Evolutionary conservation across 2,329 filamentous ascomycete species (phyloP).

Genomic region (Hypoxylon sp.): DNA sequence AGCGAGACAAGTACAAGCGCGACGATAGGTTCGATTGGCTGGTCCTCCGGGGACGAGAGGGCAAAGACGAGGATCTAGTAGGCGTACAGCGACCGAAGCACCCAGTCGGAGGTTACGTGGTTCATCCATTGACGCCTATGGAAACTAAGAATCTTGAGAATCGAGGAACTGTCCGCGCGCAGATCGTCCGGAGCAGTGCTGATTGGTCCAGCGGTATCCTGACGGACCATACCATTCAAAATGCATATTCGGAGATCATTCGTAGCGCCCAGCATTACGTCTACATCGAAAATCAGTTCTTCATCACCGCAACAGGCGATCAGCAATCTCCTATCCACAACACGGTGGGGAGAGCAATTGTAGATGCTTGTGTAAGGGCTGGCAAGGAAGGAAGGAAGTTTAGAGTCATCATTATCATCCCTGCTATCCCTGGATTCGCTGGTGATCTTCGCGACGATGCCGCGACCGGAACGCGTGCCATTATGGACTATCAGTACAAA

Average conservation of each 20-base stretch:
- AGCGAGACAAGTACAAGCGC: conserved; percentile 97
- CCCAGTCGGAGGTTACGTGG: conserved; percentile 88
- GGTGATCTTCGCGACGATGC: conserved; percentile 88
- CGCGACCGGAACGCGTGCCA: conserved; percentile 88
- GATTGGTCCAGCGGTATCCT: conserved; percentile 96
- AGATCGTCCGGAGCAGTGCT: conserved; percentile 88
- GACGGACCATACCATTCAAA: conserved; percentile 87
- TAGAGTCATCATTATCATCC: conserved; percentile 89
- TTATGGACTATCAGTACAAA: conserved; percentile 99
- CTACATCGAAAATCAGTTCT: conserved; percentile 99
- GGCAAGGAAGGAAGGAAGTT: conserved; percentile 89
- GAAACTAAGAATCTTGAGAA: conserved; percentile 74
- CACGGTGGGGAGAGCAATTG: conserved; percentile 87
- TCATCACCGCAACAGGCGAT: conserved; percentile 95
- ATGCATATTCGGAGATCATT: conserved; percentile 88
- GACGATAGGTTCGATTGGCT: conserved; percentile 89
- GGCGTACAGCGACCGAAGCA: conserved; percentile 91
- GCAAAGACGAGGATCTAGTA: conserved; percentile 85
- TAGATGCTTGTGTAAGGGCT: conserved; percentile 88
- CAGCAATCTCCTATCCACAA: conserved; percentile 89
- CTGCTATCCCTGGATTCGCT: conserved; percentile 92
- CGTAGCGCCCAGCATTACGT: conserved; percentile 90
- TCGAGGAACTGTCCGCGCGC: conserved; percentile 83
- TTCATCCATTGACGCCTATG: conserved; percentile 82
- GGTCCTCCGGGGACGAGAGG: conserved; percentile 80